phyloP scores from a whole-genome alignment of 169 alveolate species.

The Plasmodium inui region DNA sequence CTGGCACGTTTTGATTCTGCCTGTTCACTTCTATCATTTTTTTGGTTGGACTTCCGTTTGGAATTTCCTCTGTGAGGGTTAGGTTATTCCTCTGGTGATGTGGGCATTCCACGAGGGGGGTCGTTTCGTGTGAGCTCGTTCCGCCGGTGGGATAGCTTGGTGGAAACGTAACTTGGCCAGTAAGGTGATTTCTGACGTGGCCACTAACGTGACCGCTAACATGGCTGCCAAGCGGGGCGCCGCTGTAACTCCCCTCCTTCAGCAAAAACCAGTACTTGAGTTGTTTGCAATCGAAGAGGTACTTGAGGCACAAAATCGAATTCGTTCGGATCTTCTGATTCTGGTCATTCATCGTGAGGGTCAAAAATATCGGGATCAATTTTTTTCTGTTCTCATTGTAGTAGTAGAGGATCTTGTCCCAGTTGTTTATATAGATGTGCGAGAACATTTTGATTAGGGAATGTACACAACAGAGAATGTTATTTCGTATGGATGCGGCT shows the following conservation, averaged over 20 bases:
- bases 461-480: constrained; percentile 51
- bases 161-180: background rate
- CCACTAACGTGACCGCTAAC: background rate
- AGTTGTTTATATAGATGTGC: constrained; percentile 64
- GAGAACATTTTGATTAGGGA: constrained; percentile 56
- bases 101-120: background rate
- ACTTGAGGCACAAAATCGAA: constrained; percentile 57
- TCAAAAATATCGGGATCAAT: constrained; percentile 34
- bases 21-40: background rate
- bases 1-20: background rate
- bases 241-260: background rate
- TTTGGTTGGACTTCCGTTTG: background rate
- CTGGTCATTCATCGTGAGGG: constrained; percentile 24
- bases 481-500: constrained; percentile 28
- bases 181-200: too few species aligned
- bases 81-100: background rate
- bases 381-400: constrained; percentile 54
- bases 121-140: background rate
- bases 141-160: background rate
- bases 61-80: background rate
- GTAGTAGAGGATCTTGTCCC: constrained; percentile 68
- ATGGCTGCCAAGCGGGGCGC: background rate
- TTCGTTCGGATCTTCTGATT: constrained; percentile 48
- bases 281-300: constrained; percentile 67
- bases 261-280: constrained; percentile 44